Percentiles rank a stretch among this genome's conserved stretches.
Evolutionary conservation across 768 basidiomycete species (phyloP).

Genomic region (Russula virescens): DNA sequence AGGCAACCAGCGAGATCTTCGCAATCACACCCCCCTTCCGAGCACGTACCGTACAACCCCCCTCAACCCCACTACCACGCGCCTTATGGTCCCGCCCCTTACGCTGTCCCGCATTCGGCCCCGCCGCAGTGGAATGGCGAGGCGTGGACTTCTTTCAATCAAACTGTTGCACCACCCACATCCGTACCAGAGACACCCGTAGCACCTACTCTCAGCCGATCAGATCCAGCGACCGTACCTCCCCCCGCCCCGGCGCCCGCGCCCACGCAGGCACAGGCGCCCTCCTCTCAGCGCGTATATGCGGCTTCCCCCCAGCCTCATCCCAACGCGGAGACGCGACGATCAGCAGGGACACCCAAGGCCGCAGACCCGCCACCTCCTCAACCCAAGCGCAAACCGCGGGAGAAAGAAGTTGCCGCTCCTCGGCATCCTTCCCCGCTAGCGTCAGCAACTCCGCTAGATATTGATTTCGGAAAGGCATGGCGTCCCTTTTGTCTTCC

Average conservation of each 20-base stretch:
- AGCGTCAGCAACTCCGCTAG: slow-evolving; percentile 27
- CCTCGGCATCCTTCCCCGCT: slow-evolving; percentile 27
- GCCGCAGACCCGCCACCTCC: slow-evolving; percentile 9
- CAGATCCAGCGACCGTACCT: slow-evolving; percentile 17
- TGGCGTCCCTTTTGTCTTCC: slow-evolving; percentile 2
- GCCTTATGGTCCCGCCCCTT: slow-evolving; percentile 23
- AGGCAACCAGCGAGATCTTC: slow-evolving; percentile 28
- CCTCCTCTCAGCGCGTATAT: slow-evolving; percentile 31
- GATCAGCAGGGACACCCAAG: slow-evolving; percentile 29
- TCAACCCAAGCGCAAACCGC: slow-evolving; percentile 34
- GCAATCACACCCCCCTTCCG: slow-evolving; percentile 29
- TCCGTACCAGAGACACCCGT: slow-evolving; percentile 17
- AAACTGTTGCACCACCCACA: slow-evolving; percentile 5
- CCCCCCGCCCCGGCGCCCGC: slow-evolving; percentile 24
- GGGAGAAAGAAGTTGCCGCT: slow-evolving; percentile 32
- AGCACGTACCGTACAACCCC: slow-evolving; percentile 26
- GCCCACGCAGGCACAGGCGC: slow-evolving; percentile 28
- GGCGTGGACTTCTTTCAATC: slow-evolving; percentile 22
- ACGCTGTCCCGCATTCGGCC: slow-evolving; percentile 19
- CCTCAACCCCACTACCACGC: slow-evolving; percentile 24
- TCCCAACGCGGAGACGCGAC: slow-evolving; percentile 25
- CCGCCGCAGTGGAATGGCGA: slow-evolving; percentile 25
- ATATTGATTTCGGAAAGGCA: slow-evolving; percentile 42
- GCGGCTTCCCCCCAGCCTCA: slow-evolving; percentile 31
- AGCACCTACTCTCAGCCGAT: slow-evolving; percentile 7